A percentile compares a stretch with the other conserved stretches of the same genome.
phyloP scores from a whole-genome alignment of 345 rosid genomes.

The Pugionium dolabratum region DNA sequence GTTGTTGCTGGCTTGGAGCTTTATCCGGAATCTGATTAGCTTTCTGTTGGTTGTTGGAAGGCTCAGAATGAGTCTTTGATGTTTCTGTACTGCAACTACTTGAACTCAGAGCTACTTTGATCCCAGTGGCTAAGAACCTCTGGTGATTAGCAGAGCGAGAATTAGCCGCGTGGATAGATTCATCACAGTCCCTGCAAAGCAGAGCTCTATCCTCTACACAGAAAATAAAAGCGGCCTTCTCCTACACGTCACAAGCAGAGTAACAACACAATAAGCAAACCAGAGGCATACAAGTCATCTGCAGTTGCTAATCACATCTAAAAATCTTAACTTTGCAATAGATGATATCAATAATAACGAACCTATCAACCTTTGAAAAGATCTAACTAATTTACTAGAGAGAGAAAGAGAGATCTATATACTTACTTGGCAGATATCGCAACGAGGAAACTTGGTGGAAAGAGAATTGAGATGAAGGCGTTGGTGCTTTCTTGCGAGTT shows the following conservation, averaged over 20 bases:
- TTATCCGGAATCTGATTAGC: constrained; percentile 46
- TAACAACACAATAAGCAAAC: constrained; percentile 14
- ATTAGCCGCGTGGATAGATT: constrained; percentile 70
- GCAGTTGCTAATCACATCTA: background rate
- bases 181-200: constrained; percentile 84
- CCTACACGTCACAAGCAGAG: constrained; percentile 50
- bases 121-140: constrained; percentile 90
- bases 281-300: background rate
- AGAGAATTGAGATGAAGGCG: constrained; percentile 80
- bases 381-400: background rate
- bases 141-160: constrained; percentile 87
- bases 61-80: constrained; percentile 55
- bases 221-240: constrained; percentile 92
- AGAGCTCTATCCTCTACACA: constrained; percentile 98
- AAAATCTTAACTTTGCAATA: background rate
- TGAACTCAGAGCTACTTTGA: constrained; percentile 73
- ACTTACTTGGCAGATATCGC: constrained; percentile 87
- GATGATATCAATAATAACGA: background rate
- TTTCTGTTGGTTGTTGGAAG: constrained; percentile 52
- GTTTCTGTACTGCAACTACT: constrained; percentile 52
- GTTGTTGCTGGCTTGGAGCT: constrained; percentile 46
- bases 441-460: constrained; percentile 75
- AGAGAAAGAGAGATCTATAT: background rate
- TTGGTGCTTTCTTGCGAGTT: constrained; percentile 96
- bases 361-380: background rate